A percentile compares a stretch with the other conserved stretches of the same genome.
These are phyloP conservation scores for Fonsecaea monophora DNA, from an alignment of 2,329 filamentous ascomycete genomes.

Conservation along the genomic window DNA sequence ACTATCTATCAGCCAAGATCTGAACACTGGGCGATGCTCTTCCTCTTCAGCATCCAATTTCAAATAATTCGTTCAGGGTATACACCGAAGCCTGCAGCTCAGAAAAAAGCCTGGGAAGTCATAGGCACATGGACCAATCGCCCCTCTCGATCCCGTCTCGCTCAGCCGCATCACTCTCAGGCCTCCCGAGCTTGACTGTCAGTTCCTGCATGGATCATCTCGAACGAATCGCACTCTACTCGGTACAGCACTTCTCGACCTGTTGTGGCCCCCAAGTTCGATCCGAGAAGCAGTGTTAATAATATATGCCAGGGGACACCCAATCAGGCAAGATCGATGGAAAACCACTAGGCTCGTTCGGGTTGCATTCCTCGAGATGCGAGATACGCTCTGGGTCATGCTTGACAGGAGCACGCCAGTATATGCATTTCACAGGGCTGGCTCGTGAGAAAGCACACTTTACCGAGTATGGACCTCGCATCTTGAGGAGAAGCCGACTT, in stretches of 20 bases:
- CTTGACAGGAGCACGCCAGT: not conserved
- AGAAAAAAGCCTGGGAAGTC: not conserved
- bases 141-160: not conserved
- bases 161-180: not conserved
- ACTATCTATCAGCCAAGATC: not conserved
- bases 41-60: not conserved
- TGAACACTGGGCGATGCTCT: not conserved
- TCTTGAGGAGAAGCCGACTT: not conserved
- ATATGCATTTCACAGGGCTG: not conserved
- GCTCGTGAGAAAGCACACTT: not conserved
- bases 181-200: not conserved
- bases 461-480: not conserved
- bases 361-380: constrained; percentile 19
- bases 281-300: not conserved
- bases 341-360: constrained; percentile 10
- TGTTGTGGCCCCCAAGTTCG: not conserved
- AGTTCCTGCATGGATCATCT: not conserved
- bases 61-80: not conserved
- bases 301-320: not conserved
- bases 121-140: constrained; percentile 4
- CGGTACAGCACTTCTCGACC: not conserved
- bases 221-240: not conserved
- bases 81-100: not conserved
- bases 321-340: constrained; percentile 7
- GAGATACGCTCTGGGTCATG: constrained; percentile 4